Conservation (phyloP, 2,329 filamentous ascomycete species). For the Clarireedia sp. region DNA sequence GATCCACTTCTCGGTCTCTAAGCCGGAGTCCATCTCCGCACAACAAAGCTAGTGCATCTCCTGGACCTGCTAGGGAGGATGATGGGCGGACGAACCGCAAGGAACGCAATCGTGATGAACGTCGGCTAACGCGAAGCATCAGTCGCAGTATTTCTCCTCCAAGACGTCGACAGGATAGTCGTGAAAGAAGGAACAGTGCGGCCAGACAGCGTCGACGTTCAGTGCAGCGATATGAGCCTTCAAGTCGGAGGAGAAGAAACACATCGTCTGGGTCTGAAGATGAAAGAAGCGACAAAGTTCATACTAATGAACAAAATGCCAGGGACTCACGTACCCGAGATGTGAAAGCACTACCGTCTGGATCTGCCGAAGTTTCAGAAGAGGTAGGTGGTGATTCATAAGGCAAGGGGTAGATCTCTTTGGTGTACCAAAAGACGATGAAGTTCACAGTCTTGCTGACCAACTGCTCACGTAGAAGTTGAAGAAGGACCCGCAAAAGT, state of each 20-base stretch:
- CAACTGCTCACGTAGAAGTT: slow-evolving; percentile 23
- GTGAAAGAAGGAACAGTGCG: slow-evolving; percentile 20
- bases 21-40: slow-evolving; percentile 22
- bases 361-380: slow-evolving; percentile 25
- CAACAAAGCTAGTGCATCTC: slow-evolving; percentile 10
- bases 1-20: slow-evolving; percentile 23
- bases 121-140: slow-evolving; percentile 29
- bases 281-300: slow-evolving; percentile 46
- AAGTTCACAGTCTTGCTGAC: slow-evolving; percentile 28
- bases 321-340: slow-evolving; percentile 20
- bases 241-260: slow-evolving; percentile 39
- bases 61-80: slow-evolving; percentile 20
- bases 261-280: slow-evolving; percentile 39
- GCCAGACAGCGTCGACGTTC: slow-evolving; percentile 29
- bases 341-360: slow-evolving; percentile 17
- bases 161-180: slow-evolving; percentile 24
- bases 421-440: slow-evolving; percentile 10
- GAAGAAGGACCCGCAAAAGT: slow-evolving; percentile 33
- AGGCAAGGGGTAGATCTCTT: slow-evolving; percentile 17
- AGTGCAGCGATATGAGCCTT: slow-evolving; percentile 29
- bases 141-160: slow-evolving; percentile 29
- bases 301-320: slow-evolving; percentile 44
- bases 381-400: slow-evolving; percentile 36
- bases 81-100: slow-evolving; percentile 19
- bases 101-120: slow-evolving; percentile 25